Conservation (phyloP, 805 yeast genomes). For the Jamesozyma jinghongensis region DNA sequence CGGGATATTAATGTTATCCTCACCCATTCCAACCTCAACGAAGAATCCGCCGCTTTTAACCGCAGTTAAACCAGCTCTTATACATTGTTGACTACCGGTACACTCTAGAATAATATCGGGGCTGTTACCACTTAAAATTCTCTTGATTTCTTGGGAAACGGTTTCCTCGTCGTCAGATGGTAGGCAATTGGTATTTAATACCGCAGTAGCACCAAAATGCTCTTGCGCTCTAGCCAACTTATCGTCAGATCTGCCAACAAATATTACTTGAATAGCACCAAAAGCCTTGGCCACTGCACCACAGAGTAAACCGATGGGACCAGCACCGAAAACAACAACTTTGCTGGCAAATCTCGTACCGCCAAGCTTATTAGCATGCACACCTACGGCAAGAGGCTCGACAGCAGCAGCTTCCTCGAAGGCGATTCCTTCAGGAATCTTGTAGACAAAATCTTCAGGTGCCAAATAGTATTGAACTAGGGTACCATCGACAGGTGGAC, state of each 20-base stretch:
- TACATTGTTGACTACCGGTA: slow-evolving; percentile 74
- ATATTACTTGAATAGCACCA: slow-evolving; percentile 63
- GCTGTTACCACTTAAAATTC: slow-evolving; percentile 23
- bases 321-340: slow-evolving; percentile 77
- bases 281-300: slow-evolving; percentile 67
- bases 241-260: slow-evolving; percentile 59
- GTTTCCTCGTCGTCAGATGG: slow-evolving; percentile 29
- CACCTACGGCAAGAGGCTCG: slow-evolving; percentile 82
- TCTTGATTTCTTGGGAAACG: slow-evolving; percentile 24
- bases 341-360: slow-evolving; percentile 54
- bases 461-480: slow-evolving; percentile 60
- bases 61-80: slow-evolving; percentile 55
- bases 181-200: slow-evolving; percentile 33
- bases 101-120: slow-evolving; percentile 73
- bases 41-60: slow-evolving; percentile 60
- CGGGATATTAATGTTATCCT: slow-evolving; percentile 61
- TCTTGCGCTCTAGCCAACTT: slow-evolving; percentile 56
- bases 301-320: slow-evolving; percentile 74
- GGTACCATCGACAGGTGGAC: slow-evolving; percentile 82
- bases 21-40: slow-evolving; percentile 84
- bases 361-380: slow-evolving; percentile 65
- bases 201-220: slow-evolving; percentile 59
- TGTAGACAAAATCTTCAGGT: slow-evolving; percentile 77
- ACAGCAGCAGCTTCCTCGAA: slow-evolving; percentile 82
- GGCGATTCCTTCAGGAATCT: slow-evolving; percentile 67